Evolutionary conservation across 2,329 filamentous ascomycete species (phyloP), one percentile per base, ranked within the genome.

Genomic region (Tolypocladium endophyticum): DNA sequence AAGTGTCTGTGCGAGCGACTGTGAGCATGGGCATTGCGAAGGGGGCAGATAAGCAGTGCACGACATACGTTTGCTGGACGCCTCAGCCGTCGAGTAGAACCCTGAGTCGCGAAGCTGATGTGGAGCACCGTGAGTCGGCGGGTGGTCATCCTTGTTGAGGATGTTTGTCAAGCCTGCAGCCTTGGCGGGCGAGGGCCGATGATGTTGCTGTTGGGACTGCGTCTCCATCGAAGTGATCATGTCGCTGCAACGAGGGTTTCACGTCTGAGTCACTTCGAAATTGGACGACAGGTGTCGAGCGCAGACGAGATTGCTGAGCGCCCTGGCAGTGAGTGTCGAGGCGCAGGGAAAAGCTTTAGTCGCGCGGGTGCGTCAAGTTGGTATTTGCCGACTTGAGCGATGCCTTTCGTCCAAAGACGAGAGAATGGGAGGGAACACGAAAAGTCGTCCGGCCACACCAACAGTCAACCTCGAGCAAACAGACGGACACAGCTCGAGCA

Each of bases 71-170:
- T 76, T 77, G 68, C 75, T 77, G 45, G 75, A 75, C 57, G 72
- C 69, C 65, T 77, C 75, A 55, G 71, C 66, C 52, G 75, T 76
- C n/a, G 75, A 77, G 59, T 76, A 77, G 62, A 77, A 77, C 36
- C 75, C 75, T 55, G 75, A 77, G 56, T 77, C 75, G 61, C 74
- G 72, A 59, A 75, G 66, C 56, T 74, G 73, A 39, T 68, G 69
- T 39, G 70, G 66, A 55, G 65, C 65, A 60, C 66, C 67, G 36
- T 68, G 64, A 43, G 63, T 61, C 20, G 67, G 63, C 39, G 65
- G 63, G 54, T 65, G 67, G 36, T 74, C 72, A 61, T 72, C 72
- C 55, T 66, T 67, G 63, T 76, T 76, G 36, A 76, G 70, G 50
- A 76, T 75, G 58, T 74, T 75, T 60, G 67, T 71, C 57, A 76